These are phyloP conservation scores for Ceraceosorus guamensis DNA, from an alignment of 1,284 basidiomycete genomes.

Conservation along the genomic window DNA sequence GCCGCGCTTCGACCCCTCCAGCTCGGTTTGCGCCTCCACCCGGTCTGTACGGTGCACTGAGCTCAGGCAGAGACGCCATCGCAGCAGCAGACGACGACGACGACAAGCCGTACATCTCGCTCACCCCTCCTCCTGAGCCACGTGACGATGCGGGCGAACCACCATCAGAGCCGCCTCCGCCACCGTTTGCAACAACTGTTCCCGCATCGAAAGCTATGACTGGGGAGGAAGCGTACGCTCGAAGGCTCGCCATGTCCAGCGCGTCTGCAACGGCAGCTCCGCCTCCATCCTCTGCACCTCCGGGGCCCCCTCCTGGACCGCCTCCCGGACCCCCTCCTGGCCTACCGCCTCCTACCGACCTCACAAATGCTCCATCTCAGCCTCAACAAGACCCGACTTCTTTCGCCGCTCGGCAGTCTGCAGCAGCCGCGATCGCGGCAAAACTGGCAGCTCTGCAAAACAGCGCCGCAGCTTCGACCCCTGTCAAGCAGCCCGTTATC, in stretches of 20 bases:
- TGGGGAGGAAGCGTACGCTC: slow-evolving; percentile 22
- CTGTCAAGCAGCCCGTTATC: too few relatives aligned
- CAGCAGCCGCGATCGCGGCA: slow-evolving; percentile 34
- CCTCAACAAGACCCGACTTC: slow-evolving; percentile 2
- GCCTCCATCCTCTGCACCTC: slow-evolving; percentile 18
- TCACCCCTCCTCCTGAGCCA: not conserved
- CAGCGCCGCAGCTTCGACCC: not conserved
- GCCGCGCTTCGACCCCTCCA: not conserved
- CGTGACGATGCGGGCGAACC: too few relatives aligned
- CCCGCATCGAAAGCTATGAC: slow-evolving; percentile 2
- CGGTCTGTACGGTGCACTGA: not conserved
- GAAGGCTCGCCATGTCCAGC: slow-evolving; percentile 17
- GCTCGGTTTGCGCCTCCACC: slow-evolving; percentile 2
- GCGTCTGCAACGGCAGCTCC: not conserved
- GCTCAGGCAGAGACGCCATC: not conserved
- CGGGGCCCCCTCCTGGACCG: slow-evolving; percentile 11
- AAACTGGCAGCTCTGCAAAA: slow-evolving; percentile 12
- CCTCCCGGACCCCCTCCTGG: slow-evolving; percentile 5
- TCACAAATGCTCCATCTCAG: too few relatives aligned
- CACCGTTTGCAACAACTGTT: not conserved
- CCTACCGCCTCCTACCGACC: not conserved
- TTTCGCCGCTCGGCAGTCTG: slow-evolving; percentile 15
- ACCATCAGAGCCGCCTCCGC: slow-evolving; percentile 1
- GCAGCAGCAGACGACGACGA: slow-evolving; percentile 3
- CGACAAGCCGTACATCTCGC: slow-evolving; percentile 12